Conservation (phyloP, 345 rosid genomes). For the Hirschfeldia incana region DNA sequence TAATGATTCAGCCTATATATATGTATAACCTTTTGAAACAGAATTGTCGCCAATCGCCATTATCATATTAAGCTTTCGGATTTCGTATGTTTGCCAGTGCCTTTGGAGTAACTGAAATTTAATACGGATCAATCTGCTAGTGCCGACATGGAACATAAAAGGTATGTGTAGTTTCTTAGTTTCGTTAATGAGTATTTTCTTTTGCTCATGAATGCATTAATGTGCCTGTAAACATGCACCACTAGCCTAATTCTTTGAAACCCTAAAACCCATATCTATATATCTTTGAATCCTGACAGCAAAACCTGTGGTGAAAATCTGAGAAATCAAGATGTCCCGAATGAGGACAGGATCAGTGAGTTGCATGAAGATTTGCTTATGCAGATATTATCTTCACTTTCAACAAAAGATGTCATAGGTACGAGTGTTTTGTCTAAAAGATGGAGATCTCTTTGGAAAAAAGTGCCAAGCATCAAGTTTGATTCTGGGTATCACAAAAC, state of each 20-base stretch:
- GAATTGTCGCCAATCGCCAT: no score
- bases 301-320: background rate
- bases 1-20: no score
- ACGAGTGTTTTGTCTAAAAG: slow-evolving; percentile 5
- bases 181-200: background rate
- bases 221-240: background rate
- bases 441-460: slow-evolving; percentile 10
- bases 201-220: background rate
- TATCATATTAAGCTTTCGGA: no score
- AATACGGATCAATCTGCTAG: no score
- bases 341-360: slow-evolving; percentile 16
- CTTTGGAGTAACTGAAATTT: no score
- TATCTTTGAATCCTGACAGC: background rate
- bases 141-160: background rate
- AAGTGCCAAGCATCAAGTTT: slow-evolving; percentile 3
- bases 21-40: no score
- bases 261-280: background rate
- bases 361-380: slow-evolving; percentile 9
- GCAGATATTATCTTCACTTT: slow-evolving; percentile 4
- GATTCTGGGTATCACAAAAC: background rate
- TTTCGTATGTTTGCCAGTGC: no score
- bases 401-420: background rate
- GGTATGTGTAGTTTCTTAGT: background rate
- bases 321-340: background rate
- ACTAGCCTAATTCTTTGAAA: background rate